Evolutionary conservation across 2,329 filamentous ascomycete species (phyloP), one percentile per base, ranked within the genome.

Genomic region (Exophiala alcalophila): DNA sequence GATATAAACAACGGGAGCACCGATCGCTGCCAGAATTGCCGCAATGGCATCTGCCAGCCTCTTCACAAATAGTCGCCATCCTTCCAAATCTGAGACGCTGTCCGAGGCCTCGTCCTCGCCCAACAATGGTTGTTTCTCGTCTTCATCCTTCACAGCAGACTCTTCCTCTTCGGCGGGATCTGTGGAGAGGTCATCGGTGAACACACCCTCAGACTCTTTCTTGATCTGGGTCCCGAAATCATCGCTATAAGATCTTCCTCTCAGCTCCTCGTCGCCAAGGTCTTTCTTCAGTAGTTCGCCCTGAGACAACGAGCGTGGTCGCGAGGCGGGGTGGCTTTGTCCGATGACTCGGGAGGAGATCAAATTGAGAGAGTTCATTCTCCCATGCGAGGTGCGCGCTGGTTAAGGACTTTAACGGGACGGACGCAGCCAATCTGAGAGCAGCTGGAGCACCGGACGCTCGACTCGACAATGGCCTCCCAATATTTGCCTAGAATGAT

Each of bases 281-380:
- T 55, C 59, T 10, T 52, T 57, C 30, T 58, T 58, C 46, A 59
- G 59, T 42, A 65, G 61, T 49, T 73, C 71, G 55, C 69, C 69
- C 56, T 76, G 69, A 26, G 74, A 78, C 50, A 67, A 67, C 50
- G 74, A 73, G 56, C 76, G 73, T 49, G 74, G 73, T 52, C 75
- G 73, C 14, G 70, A 69, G 40, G 64, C 66, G 39, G 74, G 63
- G 47, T 68, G 67, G 53, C 76, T 74, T 61, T 72, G 73, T 61
- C 78, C 77, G 61, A 81, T 78, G 64, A 90, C 86, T 70, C 85
- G 83, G 65, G 86, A 81, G 61, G 88, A 92, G 65, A 96, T 80
- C 66, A 95, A 87, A 72, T 92, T 94, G 73, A 95, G 76, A 60
- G 90, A 94, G 81, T 96, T 96, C 91, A 96, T 96, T 29, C 32